Percentiles rank a stretch among this genome's conserved stretches.
phyloP scores from a whole-genome alignment of 805 yeast genomes.

The Suhomyces sp. region DNA sequence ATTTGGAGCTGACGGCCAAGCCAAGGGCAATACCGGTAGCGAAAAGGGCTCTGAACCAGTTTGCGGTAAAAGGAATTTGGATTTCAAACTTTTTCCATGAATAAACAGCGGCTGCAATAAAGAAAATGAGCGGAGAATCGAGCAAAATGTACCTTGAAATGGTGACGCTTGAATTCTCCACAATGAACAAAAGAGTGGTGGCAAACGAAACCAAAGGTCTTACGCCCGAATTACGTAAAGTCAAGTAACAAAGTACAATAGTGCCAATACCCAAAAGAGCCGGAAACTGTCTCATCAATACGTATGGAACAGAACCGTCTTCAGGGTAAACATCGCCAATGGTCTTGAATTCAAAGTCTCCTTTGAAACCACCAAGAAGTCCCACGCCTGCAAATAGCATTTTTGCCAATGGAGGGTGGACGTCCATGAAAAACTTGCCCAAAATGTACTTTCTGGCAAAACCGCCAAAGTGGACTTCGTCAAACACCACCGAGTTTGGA shows the following conservation, averaged over 20 bases:
- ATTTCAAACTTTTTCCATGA: slow-evolving; percentile 65
- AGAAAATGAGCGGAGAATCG: slow-evolving; percentile 74
- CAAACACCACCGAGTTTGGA: slow-evolving; percentile 86
- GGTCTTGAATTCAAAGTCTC: slow-evolving; percentile 62
- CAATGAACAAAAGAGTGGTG: slow-evolving; percentile 52
- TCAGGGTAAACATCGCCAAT: slow-evolving; percentile 65
- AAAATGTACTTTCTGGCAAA: slow-evolving; percentile 79
- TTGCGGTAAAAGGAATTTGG: slow-evolving; percentile 55
- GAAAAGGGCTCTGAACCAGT: slow-evolving; percentile 58
- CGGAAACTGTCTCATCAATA: slow-evolving; percentile 66
- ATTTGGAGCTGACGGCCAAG: slow-evolving; percentile 68
- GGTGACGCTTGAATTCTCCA: slow-evolving; percentile 69
- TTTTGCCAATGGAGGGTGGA: slow-evolving; percentile 78
- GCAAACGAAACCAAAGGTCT: slow-evolving; percentile 59
- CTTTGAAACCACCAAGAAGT: slow-evolving; percentile 64
- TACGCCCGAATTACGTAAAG: slow-evolving; percentile 70
- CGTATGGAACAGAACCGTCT: slow-evolving; percentile 52
- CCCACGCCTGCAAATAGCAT: slow-evolving; percentile 74
- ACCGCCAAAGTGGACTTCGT: slow-evolving; percentile 96
- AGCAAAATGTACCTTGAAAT: slow-evolving; percentile 71
- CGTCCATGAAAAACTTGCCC: slow-evolving; percentile 68
- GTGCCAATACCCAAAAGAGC: slow-evolving; percentile 69
- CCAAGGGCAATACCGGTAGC: slow-evolving; percentile 73
- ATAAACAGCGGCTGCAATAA: slow-evolving; percentile 69
- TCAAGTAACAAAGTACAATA: slow-evolving; percentile 60